phyloP scores from a whole-genome alignment of 2,329 filamentous ascomycete genomes.

The Periconia digitata region DNA sequence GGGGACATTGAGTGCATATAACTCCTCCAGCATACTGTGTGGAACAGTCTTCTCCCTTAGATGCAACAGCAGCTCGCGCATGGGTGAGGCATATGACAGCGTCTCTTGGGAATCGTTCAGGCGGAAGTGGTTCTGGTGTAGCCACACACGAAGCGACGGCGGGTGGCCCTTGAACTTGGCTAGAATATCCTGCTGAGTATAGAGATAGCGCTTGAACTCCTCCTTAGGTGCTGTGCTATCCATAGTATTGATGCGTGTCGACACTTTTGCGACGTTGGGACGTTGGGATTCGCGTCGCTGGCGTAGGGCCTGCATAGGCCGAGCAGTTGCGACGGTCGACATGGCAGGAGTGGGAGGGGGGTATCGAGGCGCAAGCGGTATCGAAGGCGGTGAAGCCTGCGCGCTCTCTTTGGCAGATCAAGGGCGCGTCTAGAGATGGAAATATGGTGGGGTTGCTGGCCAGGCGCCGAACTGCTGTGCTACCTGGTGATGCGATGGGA shows the following conservation, averaged over 20 bases:
- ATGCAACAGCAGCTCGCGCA: constrained; percentile 80
- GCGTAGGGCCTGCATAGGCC: constrained; percentile 46
- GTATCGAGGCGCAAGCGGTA: background rate
- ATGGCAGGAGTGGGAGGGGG: constrained; percentile 19
- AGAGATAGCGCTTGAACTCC: constrained; percentile 53
- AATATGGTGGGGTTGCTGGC: background rate
- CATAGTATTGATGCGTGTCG: constrained; percentile 28
- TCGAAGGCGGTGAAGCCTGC: background rate
- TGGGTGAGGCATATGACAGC: constrained; percentile 89
- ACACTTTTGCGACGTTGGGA: constrained; percentile 35
- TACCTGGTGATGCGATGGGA: too few species aligned
- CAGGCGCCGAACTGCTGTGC: background rate
- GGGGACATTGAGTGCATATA: constrained; percentile 68
- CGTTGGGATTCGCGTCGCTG: constrained; percentile 48
- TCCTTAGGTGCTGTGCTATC: constrained; percentile 32
- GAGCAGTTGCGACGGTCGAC: constrained; percentile 36
- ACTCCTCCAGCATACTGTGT: constrained; percentile 82
- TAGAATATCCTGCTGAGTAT: constrained; percentile 76
- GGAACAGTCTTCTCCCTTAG: constrained; percentile 76
- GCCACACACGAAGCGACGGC: constrained; percentile 83
- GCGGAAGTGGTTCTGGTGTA: constrained; percentile 78
- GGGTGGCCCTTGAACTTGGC: constrained; percentile 71
- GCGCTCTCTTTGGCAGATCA: too few species aligned
- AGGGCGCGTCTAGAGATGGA: background rate
- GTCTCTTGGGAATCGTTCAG: constrained; percentile 90